Conservation (phyloP, 1,284 basidiomycete species). For the Leucoagaricus sp. region DNA sequence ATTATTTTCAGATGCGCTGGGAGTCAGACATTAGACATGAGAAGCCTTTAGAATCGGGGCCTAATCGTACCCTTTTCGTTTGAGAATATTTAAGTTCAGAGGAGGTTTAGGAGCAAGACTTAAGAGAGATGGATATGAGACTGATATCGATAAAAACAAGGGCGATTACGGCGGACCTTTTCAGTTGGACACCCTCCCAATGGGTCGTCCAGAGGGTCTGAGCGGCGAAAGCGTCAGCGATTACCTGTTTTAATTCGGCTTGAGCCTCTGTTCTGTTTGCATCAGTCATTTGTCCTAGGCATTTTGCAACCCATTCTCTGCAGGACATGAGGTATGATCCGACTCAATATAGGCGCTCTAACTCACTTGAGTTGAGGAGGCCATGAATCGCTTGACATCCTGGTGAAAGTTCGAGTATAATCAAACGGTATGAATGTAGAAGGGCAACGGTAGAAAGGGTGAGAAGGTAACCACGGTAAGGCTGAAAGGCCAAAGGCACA, state of each 20-base stretch:
- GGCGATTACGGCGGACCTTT: constrained; percentile 51
- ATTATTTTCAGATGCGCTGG: constrained; percentile 10
- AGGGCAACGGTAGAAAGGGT: not conserved
- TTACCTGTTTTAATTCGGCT: constrained; percentile 84
- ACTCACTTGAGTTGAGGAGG: constrained; percentile 62
- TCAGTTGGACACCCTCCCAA: constrained; percentile 80
- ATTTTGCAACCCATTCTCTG: constrained; percentile 86
- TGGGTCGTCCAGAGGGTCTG: constrained; percentile 88
- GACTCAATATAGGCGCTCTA: not conserved
- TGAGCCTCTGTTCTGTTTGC: constrained; percentile 74
- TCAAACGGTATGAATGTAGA: not conserved
- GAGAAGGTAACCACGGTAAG: not conserved
- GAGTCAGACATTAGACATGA: not conserved
- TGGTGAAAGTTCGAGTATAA: not conserved
- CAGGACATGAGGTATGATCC: constrained; percentile 3
- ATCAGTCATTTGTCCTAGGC: constrained; percentile 80
- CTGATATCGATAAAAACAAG: not conserved
- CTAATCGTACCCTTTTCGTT: constrained; percentile 65
- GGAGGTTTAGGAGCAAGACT: constrained; percentile 69
- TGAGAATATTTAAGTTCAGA: constrained; percentile 48
- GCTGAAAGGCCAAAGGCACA: not conserved
- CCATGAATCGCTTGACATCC: constrained; percentile 66
- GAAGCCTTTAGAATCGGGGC: too few species aligned
- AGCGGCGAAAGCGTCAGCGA: constrained; percentile 76
- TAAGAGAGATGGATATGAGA: constrained; percentile 12